phyloP scores from a whole-genome alignment of 192 early-diverging fungal species.

The Fimicolochytrium jonesii region DNA sequence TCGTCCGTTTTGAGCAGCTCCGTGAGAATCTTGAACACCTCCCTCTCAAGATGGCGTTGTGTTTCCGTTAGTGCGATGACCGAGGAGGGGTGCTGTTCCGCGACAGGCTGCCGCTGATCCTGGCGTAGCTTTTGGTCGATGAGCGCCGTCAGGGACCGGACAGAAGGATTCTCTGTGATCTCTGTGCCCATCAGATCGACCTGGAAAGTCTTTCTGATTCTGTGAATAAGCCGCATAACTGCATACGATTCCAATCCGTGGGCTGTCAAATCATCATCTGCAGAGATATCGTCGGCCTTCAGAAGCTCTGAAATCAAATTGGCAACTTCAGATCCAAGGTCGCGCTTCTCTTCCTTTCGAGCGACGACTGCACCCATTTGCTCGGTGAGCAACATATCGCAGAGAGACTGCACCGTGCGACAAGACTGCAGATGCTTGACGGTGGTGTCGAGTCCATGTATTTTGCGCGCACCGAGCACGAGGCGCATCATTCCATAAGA shows the following conservation, averaged over 20 bases:
- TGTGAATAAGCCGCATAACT: not conserved
- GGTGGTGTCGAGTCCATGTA: too few relatives aligned
- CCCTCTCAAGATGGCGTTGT: too few relatives aligned
- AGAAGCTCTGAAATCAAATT: not conserved
- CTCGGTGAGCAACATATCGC: too few relatives aligned
- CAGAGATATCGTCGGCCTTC: not conserved
- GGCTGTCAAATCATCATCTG: not conserved
- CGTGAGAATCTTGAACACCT: not conserved
- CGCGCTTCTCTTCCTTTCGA: too few relatives aligned
- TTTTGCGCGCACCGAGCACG: too few relatives aligned
- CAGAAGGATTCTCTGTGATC: not conserved
- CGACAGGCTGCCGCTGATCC: too few relatives aligned
- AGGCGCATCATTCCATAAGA: not conserved
- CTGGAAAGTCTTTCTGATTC: not conserved
- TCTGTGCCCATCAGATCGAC: not conserved
- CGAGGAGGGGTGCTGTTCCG: not conserved
- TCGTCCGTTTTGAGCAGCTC: not conserved
- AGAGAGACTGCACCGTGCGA: too few relatives aligned
- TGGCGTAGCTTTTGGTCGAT: not conserved
- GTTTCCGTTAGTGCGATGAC: not conserved
- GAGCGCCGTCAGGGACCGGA: not conserved
- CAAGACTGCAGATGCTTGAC: too few relatives aligned
- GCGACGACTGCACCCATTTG: too few relatives aligned
- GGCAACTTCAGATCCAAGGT: too few relatives aligned
- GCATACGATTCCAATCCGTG: constrained; percentile 4